Evolutionary conservation across 169 alveolate species (phyloP).

Genomic region (Theileria luwenshuni): DNA sequence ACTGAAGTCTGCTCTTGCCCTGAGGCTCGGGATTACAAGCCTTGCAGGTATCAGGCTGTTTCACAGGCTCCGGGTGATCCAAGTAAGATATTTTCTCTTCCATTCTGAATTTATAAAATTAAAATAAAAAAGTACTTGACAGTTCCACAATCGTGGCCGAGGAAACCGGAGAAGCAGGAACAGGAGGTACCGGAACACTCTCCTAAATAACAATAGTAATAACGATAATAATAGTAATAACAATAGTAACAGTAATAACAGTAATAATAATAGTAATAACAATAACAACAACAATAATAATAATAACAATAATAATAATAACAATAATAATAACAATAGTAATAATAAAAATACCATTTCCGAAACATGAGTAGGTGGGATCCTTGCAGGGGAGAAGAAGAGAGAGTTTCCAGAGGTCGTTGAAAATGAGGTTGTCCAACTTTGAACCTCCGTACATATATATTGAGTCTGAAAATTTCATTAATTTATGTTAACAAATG

Average conservation of each 20-base stretch:
- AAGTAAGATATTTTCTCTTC: conserved; percentile 9
- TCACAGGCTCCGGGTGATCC: conserved; percentile 2
- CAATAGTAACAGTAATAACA: too few species aligned
- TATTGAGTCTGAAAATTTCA: conserved; percentile 21
- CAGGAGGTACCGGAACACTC: conserved; percentile 36
- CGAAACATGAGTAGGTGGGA: conserved; percentile 54
- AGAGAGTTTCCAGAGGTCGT: conserved; percentile 52
- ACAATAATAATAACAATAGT: too few species aligned
- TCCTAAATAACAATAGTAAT: conserved; percentile 25
- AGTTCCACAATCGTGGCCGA: conserved; percentile 55
- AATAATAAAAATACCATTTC: conserved; percentile 41
- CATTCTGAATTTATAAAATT: not conserved
- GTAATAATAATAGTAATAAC: too few species aligned
- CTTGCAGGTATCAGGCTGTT: conserved; percentile 14
- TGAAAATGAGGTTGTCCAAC: conserved; percentile 44
- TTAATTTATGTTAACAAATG: not conserved
- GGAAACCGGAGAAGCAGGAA: conserved; percentile 31
- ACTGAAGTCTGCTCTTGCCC: too few species aligned
- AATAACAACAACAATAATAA: too few species aligned
- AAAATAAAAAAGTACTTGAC: not conserved
- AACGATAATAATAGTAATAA: too few species aligned
- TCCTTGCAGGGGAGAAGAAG: conserved; percentile 52
- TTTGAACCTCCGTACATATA: conserved; percentile 57
- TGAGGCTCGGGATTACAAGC: conserved; percentile 8
- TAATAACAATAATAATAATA: too few species aligned